Evolutionary conservation across 2,329 filamentous ascomycete species (phyloP), one percentile per base, ranked within the genome.

Genomic region (Fusarium sp.): DNA sequence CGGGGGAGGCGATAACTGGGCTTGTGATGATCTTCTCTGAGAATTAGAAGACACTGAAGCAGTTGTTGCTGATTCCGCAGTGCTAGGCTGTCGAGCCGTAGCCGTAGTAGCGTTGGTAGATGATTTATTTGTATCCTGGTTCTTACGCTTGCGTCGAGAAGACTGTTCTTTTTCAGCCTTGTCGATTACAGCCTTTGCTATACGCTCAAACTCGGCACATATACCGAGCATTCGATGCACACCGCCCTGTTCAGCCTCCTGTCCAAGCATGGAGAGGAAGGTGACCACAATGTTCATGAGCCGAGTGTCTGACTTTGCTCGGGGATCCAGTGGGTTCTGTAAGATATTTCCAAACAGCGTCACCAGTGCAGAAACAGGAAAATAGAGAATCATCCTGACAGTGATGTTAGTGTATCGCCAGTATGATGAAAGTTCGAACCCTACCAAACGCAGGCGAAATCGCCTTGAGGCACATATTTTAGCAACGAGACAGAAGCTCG

Each of bases 281-380:
- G 91, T 95, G 62, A 98, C 95, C 2, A 99, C 96, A 13, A 96
- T 87, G 75, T 92, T 94, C 95, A 99, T 98, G 26, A 98, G 84
- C 74, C 93, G 93, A 22, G 96, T 91, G 81, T 99, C 96, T 2
- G 95, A 95, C 62, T 94, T 91, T 47, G 96, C 96, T 51, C 95
- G 89, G 3, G 93, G 91, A 79, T 99, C 96, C 66, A 96, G 90
- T 0, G 96, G 96, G 77, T 98, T 98, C 81, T 99, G 96, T 2
- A 99, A 84, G 52, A 98, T 97, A 78, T 98, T 98, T 67, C 96
- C 95, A 79, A 99, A 99, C 5, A 99, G 85, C 0, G 96, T 98
- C 50, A 99, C 95, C 9, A 98, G 89, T 3, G 96, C 94, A 1
- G 96, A 97, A 14, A 99, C 95, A 1, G 96, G 96, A 83, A 98